Conservation (phyloP, 2,329 filamentous ascomycete species). For the Xylaria sp. region DNA sequence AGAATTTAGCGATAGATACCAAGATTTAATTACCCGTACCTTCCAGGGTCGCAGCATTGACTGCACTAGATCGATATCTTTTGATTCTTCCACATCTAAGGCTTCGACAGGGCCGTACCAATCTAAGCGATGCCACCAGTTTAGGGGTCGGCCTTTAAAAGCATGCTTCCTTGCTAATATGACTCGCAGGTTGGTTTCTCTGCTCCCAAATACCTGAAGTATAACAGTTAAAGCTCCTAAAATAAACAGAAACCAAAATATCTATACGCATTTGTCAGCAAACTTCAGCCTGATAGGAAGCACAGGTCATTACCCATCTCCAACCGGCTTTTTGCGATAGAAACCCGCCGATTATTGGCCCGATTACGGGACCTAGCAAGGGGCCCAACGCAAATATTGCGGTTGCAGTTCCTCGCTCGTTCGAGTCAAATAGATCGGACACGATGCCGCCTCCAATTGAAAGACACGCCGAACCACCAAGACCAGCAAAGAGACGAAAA, state of each 20-base stretch:
- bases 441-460: constrained; percentile 36
- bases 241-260: constrained; percentile 32
- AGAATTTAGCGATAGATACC: background rate
- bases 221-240: constrained; percentile 25
- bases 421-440: constrained; percentile 33
- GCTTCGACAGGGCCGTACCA: constrained; percentile 27
- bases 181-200: constrained; percentile 33
- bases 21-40: background rate
- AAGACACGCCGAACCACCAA: constrained; percentile 33
- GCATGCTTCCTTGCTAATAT: constrained; percentile 32
- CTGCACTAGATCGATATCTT: constrained; percentile 19
- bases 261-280: constrained; percentile 17
- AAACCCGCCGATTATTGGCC: constrained; percentile 35
- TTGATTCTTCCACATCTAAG: constrained; percentile 7
- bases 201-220: constrained; percentile 28
- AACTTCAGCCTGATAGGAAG: background rate
- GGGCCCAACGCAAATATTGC: constrained; percentile 35
- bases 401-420: constrained; percentile 30
- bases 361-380: constrained; percentile 35
- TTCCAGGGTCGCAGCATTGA: constrained; percentile 28
- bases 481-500: constrained; percentile 28
- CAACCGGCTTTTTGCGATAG: constrained; percentile 31
- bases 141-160: constrained; percentile 24
- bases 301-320: constrained; percentile 31
- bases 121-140: constrained; percentile 34